A percentile compares a stretch with the other conserved stretches of the same genome.
Conservation (phyloP, 1,284 basidiomycete species). For the Malassezia arunalokei region DNA sequence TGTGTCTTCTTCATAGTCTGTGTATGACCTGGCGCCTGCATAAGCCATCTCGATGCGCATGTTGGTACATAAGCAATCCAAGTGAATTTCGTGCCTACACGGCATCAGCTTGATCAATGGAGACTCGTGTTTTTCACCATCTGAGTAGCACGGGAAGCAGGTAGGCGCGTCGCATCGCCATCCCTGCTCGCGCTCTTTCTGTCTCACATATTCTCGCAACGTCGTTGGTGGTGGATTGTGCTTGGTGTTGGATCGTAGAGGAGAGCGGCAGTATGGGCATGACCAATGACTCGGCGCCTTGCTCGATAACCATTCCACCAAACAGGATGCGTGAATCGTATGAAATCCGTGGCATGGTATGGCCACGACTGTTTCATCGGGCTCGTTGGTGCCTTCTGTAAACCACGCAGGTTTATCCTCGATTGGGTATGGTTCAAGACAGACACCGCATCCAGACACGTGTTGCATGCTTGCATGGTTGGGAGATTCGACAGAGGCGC, state of each 20-base stretch:
- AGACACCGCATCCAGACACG: constrained; percentile 31
- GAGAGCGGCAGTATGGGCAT: constrained; percentile 37
- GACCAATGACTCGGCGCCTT: constrained; percentile 34
- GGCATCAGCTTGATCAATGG: constrained; percentile 25
- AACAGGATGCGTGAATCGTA: constrained; percentile 32
- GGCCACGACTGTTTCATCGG: constrained; percentile 32
- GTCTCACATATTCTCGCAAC: constrained; percentile 30
- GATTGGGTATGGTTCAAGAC: constrained; percentile 31
- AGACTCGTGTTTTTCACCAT: constrained; percentile 2
- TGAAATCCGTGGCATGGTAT: constrained; percentile 40
- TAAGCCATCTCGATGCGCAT: constrained; percentile 26
- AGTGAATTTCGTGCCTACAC: constrained; percentile 37
- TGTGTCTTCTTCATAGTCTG: constrained; percentile 2
- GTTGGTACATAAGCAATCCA: constrained; percentile 34
- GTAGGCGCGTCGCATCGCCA: constrained; percentile 37
- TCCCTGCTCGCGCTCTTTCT: constrained; percentile 23
- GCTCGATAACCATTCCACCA: constrained; percentile 34
- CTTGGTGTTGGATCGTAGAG: constrained; percentile 6
- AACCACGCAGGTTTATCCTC: constrained; percentile 37
- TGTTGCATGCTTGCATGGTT: constrained; percentile 13
- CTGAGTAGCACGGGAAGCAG: constrained; percentile 28
- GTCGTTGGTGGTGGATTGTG: not conserved
- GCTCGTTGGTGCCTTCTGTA: constrained; percentile 24
- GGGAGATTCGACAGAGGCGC: constrained; percentile 19
- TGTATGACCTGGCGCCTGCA: not conserved